Evolutionary conservation across 148 eudicot species (phyloP).

Genomic region (Drosera capensis): DNA sequence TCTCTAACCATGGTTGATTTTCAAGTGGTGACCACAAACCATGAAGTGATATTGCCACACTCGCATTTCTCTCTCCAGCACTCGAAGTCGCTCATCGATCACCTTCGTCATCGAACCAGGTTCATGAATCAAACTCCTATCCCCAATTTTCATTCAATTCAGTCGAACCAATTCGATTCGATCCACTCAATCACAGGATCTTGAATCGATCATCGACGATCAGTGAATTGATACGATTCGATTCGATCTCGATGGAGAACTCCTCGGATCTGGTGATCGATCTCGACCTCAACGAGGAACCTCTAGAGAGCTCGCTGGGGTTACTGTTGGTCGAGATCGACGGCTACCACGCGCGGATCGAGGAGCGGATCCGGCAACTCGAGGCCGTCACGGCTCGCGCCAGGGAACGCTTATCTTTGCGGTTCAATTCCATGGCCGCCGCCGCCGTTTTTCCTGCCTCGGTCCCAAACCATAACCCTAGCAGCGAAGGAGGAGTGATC

Average conservation of each 20-base stretch:
- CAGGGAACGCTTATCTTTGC: slow-evolving; percentile 14
- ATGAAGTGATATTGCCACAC: no score
- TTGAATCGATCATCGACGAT: no score
- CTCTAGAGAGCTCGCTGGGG: slow-evolving; percentile 12
- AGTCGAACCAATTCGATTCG: no score
- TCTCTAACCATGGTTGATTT: no score
- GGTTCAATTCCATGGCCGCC: not conserved
- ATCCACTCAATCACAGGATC: no score
- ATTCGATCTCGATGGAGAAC: not conserved
- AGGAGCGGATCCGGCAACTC: slow-evolving; percentile 47
- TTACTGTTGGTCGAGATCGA: slow-evolving; percentile 16
- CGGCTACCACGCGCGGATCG: slow-evolving; percentile 26
- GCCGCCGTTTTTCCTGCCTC: not conserved
- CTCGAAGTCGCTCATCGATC: no score
- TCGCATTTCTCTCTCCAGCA: no score
- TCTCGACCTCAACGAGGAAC: slow-evolving; percentile 47
- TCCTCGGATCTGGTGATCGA: slow-evolving; percentile 9
- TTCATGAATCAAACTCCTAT: no score
- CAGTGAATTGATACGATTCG: not conserved
- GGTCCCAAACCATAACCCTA: not conserved
- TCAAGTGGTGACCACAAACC: no score
- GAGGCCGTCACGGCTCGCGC: slow-evolving; percentile 40
- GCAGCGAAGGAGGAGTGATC: not conserved
- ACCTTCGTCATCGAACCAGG: no score
- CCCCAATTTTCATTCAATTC: no score